Conservation (phyloP, 768 basidiomycete species). For the Russula brevipes region DNA sequence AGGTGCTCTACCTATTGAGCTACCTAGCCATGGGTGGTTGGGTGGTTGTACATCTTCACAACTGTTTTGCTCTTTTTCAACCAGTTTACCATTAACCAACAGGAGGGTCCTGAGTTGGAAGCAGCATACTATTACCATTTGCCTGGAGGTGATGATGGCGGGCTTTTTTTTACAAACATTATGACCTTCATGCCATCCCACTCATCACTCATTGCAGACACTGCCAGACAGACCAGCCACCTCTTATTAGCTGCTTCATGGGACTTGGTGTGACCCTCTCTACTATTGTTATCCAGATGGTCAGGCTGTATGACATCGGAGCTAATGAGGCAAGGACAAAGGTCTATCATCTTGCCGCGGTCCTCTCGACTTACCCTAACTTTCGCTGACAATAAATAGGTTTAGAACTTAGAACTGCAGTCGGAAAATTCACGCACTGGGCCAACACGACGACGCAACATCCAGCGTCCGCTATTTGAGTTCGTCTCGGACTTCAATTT, state of each 20-base stretch:
- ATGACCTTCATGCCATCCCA: no score
- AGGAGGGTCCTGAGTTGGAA: no score
- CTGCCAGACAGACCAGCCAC: no score
- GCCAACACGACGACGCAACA: slow-evolving; percentile 76
- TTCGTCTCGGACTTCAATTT: slow-evolving; percentile 34
- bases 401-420: slow-evolving; percentile 72
- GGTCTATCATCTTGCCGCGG: slow-evolving; percentile 83
- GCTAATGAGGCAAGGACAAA: slow-evolving; percentile 68
- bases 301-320: slow-evolving; percentile 50
- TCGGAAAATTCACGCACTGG: slow-evolving; percentile 63
- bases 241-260: slow-evolving; percentile 85
- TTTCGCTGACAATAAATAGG: slow-evolving; percentile 39
- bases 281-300: slow-evolving; percentile 45
- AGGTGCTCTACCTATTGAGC: no score
- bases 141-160: no score
- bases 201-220: no score
- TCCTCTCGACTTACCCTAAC: slow-evolving; percentile 54
- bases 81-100: no score
- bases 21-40: no score
- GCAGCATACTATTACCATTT: no score
- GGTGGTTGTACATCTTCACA: no score
- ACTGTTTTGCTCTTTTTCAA: no score
- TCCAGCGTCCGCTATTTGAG: slow-evolving; percentile 74
- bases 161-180: no score
- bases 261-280: slow-evolving; percentile 61